These are phyloP conservation scores for Lichtheimia ornata DNA, from an alignment of 371 early-diverging fungal genomes.

Conservation along the genomic window DNA sequence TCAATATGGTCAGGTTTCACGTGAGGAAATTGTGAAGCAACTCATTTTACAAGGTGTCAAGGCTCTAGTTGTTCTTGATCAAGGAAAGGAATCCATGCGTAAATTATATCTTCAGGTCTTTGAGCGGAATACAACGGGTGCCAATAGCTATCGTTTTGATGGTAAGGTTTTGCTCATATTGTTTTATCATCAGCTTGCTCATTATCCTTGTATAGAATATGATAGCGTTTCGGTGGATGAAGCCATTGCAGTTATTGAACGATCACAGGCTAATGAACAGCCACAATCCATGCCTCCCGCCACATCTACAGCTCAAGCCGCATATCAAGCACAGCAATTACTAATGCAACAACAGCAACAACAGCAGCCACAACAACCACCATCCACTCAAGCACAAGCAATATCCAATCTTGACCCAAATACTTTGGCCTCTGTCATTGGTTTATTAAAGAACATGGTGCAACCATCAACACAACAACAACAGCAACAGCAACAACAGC, in stretches of 20 bases:
- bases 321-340: too few relatives aligned
- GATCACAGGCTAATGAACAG: slow-evolving; percentile 6
- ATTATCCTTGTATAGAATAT: slow-evolving; percentile 23
- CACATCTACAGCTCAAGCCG: background rate
- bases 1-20: slow-evolving; percentile 14
- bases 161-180: slow-evolving; percentile 20
- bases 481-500: slow-evolving; percentile 7
- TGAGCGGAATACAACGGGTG: slow-evolving; percentile 15
- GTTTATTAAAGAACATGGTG: slow-evolving; percentile 11
- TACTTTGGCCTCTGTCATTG: slow-evolving; percentile 8
- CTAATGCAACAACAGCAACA: background rate
- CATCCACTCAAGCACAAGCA: background rate
- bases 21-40: slow-evolving; percentile 20
- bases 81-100: slow-evolving; percentile 31
- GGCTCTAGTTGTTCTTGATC: slow-evolving; percentile 52
- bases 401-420: slow-evolving; percentile 6
- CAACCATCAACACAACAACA: slow-evolving; percentile 8
- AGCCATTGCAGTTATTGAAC: slow-evolving; percentile 27
- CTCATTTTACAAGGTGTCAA: slow-evolving; percentile 58
- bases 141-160: slow-evolving; percentile 31
- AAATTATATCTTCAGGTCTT: slow-evolving; percentile 40
- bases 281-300: background rate
- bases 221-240: slow-evolving; percentile 37
- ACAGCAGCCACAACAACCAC: background rate
- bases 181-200: background rate